Evolutionary conservation across 371 early-diverging fungal genomes (phyloP), one percentile per base, ranked within the genome.

Genomic region (Syncephalastrum sp.): DNA sequence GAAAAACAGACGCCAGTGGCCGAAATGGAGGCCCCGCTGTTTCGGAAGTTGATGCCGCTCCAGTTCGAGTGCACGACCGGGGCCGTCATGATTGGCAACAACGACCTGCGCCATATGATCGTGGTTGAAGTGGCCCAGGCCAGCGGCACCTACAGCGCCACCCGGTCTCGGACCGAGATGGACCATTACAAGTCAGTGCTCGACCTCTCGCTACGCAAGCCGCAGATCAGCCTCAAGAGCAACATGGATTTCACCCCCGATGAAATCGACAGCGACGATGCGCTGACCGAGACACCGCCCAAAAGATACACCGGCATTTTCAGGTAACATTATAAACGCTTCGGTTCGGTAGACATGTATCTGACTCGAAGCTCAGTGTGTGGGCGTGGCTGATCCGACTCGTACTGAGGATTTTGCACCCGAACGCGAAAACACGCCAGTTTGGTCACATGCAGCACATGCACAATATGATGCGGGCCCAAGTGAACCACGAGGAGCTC

Each of bases 61-160:
- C 87, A 90, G 54, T 73, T 92, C 42, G 87, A 82, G 13, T 84
- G 86, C 51, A 80, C 81, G 17, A 82, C 79, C 13, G 92, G 91
- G 2, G 82, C 91, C 3, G 74, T 91, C 42, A 81, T 89, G 47
- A 71, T 92, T 61, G 94, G 94, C 5, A 90, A 91, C 62, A 78
- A 83, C 13, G 86, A 90, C 56, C 62, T 91, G 10, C 84, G 82
- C 4, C 80, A 87, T 0, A 75, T 91, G 47, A 56, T 90, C 1
- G 83, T 89, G 2, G 62, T 75, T 0, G 74, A 87, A 16, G 85
- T 81, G 55, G 75, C 83, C 14, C 81, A 82, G 29, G 81, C 87
- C 0, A 78, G 64, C 46, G 89, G 92, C 2, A 80, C 76, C 45
- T 89, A 85, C 59, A 82, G 81, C 19, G 79, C 80, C 13, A 70